A percentile compares a stretch with the other conserved stretches of the same genome.
Evolutionary conservation across 306 rosid genomes (phyloP).

Genomic region (Cyamopsis tetragonoloba): DNA sequence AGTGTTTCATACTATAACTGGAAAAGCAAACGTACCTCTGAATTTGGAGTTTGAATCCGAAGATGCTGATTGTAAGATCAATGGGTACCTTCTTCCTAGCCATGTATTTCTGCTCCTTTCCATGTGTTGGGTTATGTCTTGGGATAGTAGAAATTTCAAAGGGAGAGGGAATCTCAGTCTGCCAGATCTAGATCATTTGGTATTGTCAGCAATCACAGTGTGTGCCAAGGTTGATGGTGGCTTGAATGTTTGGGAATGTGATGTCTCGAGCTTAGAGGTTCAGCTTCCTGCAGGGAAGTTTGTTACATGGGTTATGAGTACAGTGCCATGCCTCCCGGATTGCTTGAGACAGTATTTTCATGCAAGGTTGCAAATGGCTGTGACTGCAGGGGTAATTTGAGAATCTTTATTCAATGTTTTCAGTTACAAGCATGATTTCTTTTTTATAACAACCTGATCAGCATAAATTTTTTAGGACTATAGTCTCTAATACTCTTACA

Average conservation of each 20-base stretch:
- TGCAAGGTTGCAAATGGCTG: constrained; percentile 47
- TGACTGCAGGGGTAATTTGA: constrained; percentile 45
- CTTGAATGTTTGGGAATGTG: constrained; percentile 55
- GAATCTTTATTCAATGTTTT: constrained; percentile 3
- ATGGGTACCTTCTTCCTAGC: constrained; percentile 50
- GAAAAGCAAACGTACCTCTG: constrained; percentile 32
- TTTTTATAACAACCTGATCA: background rate
- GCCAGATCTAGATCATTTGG: constrained; percentile 68
- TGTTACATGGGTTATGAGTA: constrained; percentile 62
- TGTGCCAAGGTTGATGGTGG: constrained; percentile 45
- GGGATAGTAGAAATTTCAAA: constrained; percentile 45
- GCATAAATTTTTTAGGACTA: background rate
- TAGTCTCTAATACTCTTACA: background rate
- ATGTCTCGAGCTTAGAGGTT: constrained; percentile 51
- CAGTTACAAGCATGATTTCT: background rate
- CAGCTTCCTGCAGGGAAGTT: constrained; percentile 68
- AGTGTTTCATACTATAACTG: constrained; percentile 33
- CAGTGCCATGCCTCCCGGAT: constrained; percentile 66
- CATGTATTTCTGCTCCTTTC: constrained; percentile 61
- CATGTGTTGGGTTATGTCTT: constrained; percentile 72
- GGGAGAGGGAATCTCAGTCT: constrained; percentile 33
- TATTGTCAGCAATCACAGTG: constrained; percentile 45
- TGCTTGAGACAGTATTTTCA: constrained; percentile 55
- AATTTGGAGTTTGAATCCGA: constrained; percentile 56
- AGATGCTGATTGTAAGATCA: constrained; percentile 62